Conservation (phyloP, 139 green algal genomes). For the Micromonas pusilla region DNA sequence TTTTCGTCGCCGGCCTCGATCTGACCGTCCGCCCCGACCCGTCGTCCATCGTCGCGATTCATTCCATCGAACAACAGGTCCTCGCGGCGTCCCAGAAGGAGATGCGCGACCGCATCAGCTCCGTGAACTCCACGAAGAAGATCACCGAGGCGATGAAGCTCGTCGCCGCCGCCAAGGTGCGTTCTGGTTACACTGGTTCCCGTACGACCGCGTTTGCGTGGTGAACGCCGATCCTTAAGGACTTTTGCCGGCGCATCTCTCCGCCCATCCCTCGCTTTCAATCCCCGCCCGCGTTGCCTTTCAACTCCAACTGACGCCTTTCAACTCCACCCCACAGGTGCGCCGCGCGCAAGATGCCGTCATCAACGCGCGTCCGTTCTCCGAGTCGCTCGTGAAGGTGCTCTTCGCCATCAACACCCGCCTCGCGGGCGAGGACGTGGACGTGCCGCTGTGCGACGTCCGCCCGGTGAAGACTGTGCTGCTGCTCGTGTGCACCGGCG, state of each 20-base stretch:
- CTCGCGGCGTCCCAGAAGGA: conserved; percentile 59
- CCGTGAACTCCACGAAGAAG: conserved; percentile 98
- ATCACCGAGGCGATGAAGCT: conserved; percentile 86
- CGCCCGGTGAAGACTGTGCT: conserved; percentile 90
- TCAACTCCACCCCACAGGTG: no score
- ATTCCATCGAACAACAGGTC: neutral
- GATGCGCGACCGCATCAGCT: conserved; percentile 85
- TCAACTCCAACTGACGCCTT: no score
- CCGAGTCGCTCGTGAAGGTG: conserved; percentile 98
- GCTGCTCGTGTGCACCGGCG: conserved; percentile 83
- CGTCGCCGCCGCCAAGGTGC: conserved; percentile 53
- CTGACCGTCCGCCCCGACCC: no score
- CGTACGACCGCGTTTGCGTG: no score
- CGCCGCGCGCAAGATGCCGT: conserved; percentile 91
- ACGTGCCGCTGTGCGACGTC: conserved; percentile 84
- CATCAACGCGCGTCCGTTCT: conserved; percentile 91
- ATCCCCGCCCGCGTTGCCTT: no score
- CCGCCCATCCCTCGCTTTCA: no score
- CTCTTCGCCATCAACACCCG: conserved; percentile 96
- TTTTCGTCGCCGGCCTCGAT: no score
- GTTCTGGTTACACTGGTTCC: no score
- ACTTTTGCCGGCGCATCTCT: no score
- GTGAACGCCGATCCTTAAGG: no score
- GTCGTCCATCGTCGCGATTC: neutral
- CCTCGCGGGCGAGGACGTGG: conserved; percentile 90